A percentile compares a stretch with the other conserved stretches of the same genome.
Conservation (phyloP, 139 green algal species). For the Tetradesmus lagerheimii region DNA sequence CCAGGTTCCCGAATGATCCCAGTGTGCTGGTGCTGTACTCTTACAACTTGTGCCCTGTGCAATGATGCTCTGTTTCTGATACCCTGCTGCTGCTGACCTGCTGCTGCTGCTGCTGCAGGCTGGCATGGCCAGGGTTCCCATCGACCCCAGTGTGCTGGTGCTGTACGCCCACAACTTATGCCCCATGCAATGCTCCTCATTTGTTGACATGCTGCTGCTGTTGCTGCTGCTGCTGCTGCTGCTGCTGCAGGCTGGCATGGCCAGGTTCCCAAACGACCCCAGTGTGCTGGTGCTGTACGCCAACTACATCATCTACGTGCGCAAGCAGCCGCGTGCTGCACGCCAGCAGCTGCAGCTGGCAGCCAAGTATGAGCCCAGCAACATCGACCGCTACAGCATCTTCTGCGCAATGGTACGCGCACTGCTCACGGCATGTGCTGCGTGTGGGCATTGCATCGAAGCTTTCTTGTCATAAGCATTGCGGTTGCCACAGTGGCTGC, state of each 20-base stretch:
- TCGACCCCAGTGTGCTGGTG: no score
- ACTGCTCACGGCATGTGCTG: no score
- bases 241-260: slow-evolving; percentile 52
- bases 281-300: slow-evolving; percentile 53
- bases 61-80: no score
- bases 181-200: no score
- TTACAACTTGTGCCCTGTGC: no score
- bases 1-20: slow-evolving; percentile 25
- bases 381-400: slow-evolving; percentile 54
- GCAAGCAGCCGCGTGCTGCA: slow-evolving; percentile 45
- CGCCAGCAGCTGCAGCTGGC: slow-evolving; percentile 63
- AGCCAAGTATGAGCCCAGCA: slow-evolving; percentile 45
- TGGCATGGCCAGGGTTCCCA: not conserved
- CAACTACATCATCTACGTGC: slow-evolving; percentile 57
- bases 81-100: not conserved
- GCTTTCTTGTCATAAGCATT: no score
- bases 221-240: not conserved
- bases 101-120: not conserved
- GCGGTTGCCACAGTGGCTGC: no score
- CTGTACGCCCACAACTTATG: no score
- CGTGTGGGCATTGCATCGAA: no score
- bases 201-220: not conserved
- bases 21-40: no score
- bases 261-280: slow-evolving; percentile 29
- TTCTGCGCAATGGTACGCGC: slow-evolving; percentile 6